phyloP scores from a whole-genome alignment of 2,329 filamentous ascomycete genomes.

The Xylariaceae sp. region DNA sequence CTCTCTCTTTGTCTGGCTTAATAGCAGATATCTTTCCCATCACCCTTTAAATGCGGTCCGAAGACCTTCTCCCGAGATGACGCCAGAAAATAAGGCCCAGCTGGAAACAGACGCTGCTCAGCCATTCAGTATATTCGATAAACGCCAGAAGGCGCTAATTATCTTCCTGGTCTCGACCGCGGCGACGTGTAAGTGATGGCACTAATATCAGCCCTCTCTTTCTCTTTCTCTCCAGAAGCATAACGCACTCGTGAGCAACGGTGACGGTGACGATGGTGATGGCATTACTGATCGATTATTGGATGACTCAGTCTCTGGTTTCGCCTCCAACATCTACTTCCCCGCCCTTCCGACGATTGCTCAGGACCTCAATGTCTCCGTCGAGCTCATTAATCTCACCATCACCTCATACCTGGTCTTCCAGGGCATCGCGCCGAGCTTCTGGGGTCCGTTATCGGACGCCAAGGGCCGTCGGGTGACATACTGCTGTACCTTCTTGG shows the following conservation, averaged over 20 bases:
- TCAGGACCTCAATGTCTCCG: slow-evolving; percentile 37
- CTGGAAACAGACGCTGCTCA: slow-evolving; percentile 14
- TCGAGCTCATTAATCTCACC: slow-evolving; percentile 39
- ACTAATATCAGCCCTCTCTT: neutral
- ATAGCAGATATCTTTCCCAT: neutral
- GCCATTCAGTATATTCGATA: slow-evolving; percentile 48
- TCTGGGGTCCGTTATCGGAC: slow-evolving; percentile 48
- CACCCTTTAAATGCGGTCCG: neutral
- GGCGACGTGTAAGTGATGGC: slow-evolving; percentile 41
- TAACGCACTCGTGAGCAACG: neutral
- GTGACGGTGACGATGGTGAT: neutral
- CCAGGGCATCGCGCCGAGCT: slow-evolving; percentile 49
- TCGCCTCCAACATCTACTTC: slow-evolving; percentile 45
- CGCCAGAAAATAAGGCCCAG: neutral
- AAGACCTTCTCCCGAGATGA: slow-evolving; percentile 1
- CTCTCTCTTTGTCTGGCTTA: neutral
- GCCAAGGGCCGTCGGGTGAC: slow-evolving; percentile 42
- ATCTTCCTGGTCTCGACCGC: slow-evolving; percentile 44
- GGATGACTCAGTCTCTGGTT: slow-evolving; percentile 34
- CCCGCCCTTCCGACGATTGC: slow-evolving; percentile 43
- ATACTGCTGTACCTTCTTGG: slow-evolving; percentile 43
- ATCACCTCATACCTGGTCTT: slow-evolving; percentile 47
- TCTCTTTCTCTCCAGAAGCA: neutral
- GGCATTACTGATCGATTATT: neutral
- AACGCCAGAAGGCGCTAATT: slow-evolving; percentile 43